phyloP scores from a whole-genome alignment of 2,329 filamentous ascomycete species.

The Paramyrothecium roridum region DNA sequence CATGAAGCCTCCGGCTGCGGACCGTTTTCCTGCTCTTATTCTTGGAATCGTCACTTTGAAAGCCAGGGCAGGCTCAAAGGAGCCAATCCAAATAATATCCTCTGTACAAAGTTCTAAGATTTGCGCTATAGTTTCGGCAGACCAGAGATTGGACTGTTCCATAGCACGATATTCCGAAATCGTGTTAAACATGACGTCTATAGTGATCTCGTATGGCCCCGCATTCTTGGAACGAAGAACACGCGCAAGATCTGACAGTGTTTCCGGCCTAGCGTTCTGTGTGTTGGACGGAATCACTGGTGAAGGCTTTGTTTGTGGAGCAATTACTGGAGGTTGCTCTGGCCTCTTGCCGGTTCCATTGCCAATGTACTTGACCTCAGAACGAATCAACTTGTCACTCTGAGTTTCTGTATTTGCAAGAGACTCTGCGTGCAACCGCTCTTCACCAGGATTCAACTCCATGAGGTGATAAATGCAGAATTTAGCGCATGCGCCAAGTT shows the following conservation, averaged over 20 bases:
- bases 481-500: conserved; percentile 32
- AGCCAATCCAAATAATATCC: conserved; percentile 33
- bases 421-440: conserved; percentile 7
- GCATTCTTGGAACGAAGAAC: conserved; percentile 47
- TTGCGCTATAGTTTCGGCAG: conserved; percentile 5
- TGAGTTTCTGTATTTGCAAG: background rate
- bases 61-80: conserved; percentile 42
- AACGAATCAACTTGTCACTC: background rate
- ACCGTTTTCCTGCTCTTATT: conserved; percentile 1
- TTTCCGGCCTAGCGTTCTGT: conserved; percentile 1
- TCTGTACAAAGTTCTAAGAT: conserved; percentile 18
- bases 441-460: conserved; percentile 27
- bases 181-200: conserved; percentile 46
- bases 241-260: conserved; percentile 29
- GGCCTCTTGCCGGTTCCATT: background rate
- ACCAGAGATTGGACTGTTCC: conserved; percentile 9
- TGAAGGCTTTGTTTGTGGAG: no score
- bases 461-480: conserved; percentile 50
- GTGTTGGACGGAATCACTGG: background rate
- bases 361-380: conserved; percentile 4
- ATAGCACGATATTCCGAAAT: conserved; percentile 22
- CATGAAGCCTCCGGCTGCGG: conserved; percentile 3
- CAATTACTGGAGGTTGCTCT: background rate
- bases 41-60: conserved; percentile 41
- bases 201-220: conserved; percentile 42